Percentiles rank a stretch among this genome's conserved stretches.
Evolutionary conservation across 345 rosid genomes (phyloP).

Genomic region (Firmiana major): DNA sequence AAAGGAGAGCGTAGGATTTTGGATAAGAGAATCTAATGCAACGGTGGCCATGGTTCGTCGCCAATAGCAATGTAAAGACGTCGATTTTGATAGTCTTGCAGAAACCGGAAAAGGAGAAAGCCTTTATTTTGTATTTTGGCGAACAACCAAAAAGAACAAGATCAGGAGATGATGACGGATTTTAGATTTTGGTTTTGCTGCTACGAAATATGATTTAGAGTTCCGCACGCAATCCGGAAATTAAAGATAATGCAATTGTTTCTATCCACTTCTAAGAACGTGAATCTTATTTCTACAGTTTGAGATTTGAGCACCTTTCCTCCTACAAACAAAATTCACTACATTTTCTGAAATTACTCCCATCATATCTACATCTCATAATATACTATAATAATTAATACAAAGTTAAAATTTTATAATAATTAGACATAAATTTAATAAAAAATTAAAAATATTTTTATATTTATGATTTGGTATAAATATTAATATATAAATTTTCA

Average conservation of each 20-base stretch:
- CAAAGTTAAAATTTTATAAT: too few relatives aligned
- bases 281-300: neutral
- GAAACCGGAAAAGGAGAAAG: neutral
- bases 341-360: too few relatives aligned
- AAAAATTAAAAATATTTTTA: too few relatives aligned
- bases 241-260: neutral
- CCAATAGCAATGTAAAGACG: neutral
- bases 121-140: too few relatives aligned
- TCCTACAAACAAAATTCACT: too few relatives aligned
- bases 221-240: too few relatives aligned
- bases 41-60: slow-evolving; percentile 12
- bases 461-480: too few relatives aligned
- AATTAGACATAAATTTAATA: too few relatives aligned
- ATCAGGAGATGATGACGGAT: neutral
- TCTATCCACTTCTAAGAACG: neutral
- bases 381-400: too few relatives aligned
- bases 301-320: neutral
- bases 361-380: too few relatives aligned
- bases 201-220: neutral
- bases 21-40: slow-evolving; percentile 16
- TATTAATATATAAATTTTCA: too few relatives aligned
- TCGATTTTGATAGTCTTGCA: neutral
- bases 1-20: neutral
- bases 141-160: neutral
- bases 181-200: neutral